These are phyloP conservation scores for Trichoderma polysporum DNA, from an alignment of 2,329 filamentous ascomycete species.

Conservation along the genomic window DNA sequence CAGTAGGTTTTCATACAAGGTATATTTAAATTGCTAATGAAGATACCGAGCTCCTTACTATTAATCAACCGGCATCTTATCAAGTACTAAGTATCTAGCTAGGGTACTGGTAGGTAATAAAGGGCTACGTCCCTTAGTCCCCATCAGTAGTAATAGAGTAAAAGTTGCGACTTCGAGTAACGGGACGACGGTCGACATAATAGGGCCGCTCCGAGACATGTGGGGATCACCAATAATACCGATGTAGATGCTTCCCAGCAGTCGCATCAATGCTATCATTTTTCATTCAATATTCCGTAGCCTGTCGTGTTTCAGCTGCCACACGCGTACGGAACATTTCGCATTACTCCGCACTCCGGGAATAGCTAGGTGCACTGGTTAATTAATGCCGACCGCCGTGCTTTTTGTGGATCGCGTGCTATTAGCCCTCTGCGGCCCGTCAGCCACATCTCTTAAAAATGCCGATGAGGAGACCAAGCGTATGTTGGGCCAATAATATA, in stretches of 20 bases:
- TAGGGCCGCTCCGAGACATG: conserved; percentile 1
- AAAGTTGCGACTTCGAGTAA: no score
- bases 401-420: not conserved
- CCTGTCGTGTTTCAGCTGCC: not conserved
- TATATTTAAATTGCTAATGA: no score
- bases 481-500: not conserved
- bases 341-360: conserved; percentile 1
- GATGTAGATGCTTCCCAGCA: not conserved
- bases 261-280: not conserved
- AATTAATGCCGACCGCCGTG: not conserved
- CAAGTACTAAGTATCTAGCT: no score
- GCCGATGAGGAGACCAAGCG: not conserved
- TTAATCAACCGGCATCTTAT: no score
- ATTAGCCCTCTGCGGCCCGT: not conserved
- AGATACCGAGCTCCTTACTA: no score
- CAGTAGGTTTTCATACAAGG: no score
- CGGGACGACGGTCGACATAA: no score
- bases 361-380: not conserved
- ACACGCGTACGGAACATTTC: conserved; percentile 12
- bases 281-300: not conserved
- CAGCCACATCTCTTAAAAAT: conserved; percentile 1
- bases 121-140: no score
- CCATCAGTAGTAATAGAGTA: no score
- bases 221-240: not conserved
- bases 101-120: no score